These are phyloP conservation scores for Pleoardoris graminearum DNA, from an alignment of 2,329 filamentous ascomycete species.

Conservation along the genomic window DNA sequence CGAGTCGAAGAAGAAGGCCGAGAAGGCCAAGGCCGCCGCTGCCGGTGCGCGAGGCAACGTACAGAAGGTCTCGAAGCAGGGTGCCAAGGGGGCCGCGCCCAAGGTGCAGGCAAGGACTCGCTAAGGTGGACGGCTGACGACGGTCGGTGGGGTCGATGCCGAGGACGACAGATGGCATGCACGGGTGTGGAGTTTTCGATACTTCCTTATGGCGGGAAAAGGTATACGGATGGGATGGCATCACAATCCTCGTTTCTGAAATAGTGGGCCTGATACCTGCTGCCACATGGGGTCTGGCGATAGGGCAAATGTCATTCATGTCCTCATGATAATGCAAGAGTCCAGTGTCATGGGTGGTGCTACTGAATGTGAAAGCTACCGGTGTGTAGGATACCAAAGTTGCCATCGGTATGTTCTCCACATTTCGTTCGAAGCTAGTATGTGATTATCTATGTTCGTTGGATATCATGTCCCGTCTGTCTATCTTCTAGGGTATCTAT, in stretches of 20 bases:
- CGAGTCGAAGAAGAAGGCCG: conserved; percentile 93
- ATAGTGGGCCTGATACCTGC: conserved; percentile 29
- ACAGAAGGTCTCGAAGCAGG: conserved; percentile 89
- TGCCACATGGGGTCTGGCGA: conserved; percentile 33
- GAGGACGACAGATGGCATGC: conserved; percentile 7
- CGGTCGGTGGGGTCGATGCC: conserved; percentile 24
- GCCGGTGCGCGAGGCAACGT: conserved; percentile 74
- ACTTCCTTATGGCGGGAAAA: conserved; percentile 31
- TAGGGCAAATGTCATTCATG: conserved; percentile 44
- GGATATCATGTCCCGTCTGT: neutral
- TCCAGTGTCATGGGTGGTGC: neutral
- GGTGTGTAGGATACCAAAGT: neutral
- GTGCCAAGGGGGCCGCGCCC: conserved; percentile 82
- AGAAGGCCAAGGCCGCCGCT: conserved; percentile 94
- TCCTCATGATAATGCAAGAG: conserved; percentile 30
- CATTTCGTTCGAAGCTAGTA: neutral
- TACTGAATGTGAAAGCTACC: neutral
- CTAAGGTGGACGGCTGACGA: conserved; percentile 56
- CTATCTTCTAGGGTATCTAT: neutral
- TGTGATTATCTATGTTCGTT: neutral
- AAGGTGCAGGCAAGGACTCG: conserved; percentile 88
- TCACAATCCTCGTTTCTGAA: conserved; percentile 29
- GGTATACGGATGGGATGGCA: conserved; percentile 37
- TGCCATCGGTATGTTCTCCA: neutral
- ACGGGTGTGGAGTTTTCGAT: conserved; percentile 10